Evolutionary conservation across 345 rosid genomes (phyloP), one percentile per base, ranked within the genome.

Genomic region (Draba incana): DNA sequence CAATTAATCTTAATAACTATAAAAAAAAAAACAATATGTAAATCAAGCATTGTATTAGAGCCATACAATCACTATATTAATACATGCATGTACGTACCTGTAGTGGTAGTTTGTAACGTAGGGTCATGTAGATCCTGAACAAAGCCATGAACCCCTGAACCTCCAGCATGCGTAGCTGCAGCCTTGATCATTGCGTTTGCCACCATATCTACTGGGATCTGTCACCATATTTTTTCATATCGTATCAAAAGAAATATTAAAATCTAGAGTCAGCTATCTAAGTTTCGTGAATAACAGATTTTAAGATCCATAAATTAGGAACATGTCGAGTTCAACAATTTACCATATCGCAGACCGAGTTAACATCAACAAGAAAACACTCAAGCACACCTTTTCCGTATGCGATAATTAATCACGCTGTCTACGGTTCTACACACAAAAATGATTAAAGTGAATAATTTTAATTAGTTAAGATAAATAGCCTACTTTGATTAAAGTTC

Each of bases 401-500:
- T 35, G 68, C 76, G n/a, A 77, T n/a, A n/a, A n/a, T n/a, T 55
- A 10, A 75, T 27, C 9, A 75, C 23, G 20, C 84, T 80, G 69
- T 92, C 96, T 41, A 92, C 74, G 28, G 88, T 88, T 74, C 98
- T 92, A 20, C 65, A 56, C 12, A 54, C 4, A 45, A 5, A 41
- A 4, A 52, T 13, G 1, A 28, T 8, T 23, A 15, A 12, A 50
- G 43, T 7, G n/a, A 41, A 35, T 30, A 16, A 5, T 52, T 33
- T 37, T 43, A 33, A 30, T 41, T 39, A 20, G 42, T 20, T 50
- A 50, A 3, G 31, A 69, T 35, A 6, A 62, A 20, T n/a, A 23
- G 0, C 15, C 24, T 5, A 13, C 4, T 11, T n/a, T n/a, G 8
- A 33, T 33, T 27, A 27, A 28, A 35, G 50, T 31, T 42, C 43